Percentiles rank a stretch among this genome's conserved stretches.
phyloP scores from a whole-genome alignment of 306 rosid genomes.

The Inga leiocalycina region DNA sequence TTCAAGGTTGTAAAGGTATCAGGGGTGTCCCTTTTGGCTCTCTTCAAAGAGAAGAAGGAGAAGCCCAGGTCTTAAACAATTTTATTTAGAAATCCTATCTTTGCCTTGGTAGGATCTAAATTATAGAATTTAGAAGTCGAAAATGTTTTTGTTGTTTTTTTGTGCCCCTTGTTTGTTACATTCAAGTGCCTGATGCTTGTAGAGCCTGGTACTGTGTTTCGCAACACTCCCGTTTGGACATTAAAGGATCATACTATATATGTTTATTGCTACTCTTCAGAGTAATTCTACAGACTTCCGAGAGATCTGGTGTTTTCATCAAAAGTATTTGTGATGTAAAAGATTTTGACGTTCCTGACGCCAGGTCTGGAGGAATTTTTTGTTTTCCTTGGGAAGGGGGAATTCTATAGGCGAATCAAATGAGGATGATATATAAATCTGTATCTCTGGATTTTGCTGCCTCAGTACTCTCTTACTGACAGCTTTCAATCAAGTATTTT shows the following conservation, averaged over 20 bases:
- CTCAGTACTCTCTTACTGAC: background rate
- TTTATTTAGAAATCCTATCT: background rate
- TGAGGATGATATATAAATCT: background rate
- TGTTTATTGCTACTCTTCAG: background rate
- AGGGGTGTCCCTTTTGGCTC: constrained; percentile 65
- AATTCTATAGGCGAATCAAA: background rate
- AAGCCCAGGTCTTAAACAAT: constrained; percentile 61
- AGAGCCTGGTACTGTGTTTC: constrained; percentile 6
- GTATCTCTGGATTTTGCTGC: background rate
- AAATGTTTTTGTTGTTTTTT: constrained; percentile 16
- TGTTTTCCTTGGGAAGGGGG: background rate
- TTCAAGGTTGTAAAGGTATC: constrained; percentile 77
- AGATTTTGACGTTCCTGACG: background rate
- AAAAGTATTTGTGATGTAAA: background rate
- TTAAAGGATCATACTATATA: background rate
- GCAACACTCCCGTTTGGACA: background rate
- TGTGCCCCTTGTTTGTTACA: background rate
- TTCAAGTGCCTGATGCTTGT: background rate
- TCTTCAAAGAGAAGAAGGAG: constrained; percentile 72
- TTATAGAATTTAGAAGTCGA: constrained; percentile 16
- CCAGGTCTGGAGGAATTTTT: background rate
- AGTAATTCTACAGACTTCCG: background rate
- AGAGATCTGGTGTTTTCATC: background rate
- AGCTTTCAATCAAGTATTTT: background rate
- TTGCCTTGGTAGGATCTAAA: constrained; percentile 3